These are phyloP conservation scores for Neurospora sp. DNA, from an alignment of 495 filamentous ascomycete species.

Conservation along the genomic window DNA sequence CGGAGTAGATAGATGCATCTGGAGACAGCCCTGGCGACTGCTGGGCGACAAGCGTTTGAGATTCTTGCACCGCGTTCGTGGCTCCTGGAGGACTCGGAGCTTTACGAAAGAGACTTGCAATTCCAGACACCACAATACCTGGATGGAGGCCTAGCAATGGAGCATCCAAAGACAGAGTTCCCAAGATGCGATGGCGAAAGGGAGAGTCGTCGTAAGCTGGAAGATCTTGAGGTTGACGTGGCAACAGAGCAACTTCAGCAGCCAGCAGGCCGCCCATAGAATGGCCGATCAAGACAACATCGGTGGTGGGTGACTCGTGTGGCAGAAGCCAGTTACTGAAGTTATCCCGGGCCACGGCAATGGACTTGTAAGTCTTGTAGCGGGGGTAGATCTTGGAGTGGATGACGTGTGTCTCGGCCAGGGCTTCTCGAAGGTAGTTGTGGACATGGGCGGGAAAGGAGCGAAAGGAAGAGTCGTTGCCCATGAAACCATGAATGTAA, in stretches of 20 bases:
- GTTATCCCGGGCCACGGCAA: slow-evolving; percentile 63
- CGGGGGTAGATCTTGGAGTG: slow-evolving; percentile 89
- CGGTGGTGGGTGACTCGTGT: slow-evolving; percentile 62
- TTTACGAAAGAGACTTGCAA: slow-evolving; percentile 64
- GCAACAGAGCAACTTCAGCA: slow-evolving; percentile 66
- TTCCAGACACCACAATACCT: slow-evolving; percentile 68
- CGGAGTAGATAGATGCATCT: slow-evolving; percentile 26
- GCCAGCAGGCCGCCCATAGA: slow-evolving; percentile 82
- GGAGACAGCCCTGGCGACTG: slow-evolving; percentile 16
- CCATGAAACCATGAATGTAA: slow-evolving; percentile 92
- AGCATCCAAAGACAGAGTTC: slow-evolving; percentile 75
- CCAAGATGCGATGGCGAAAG: slow-evolving; percentile 69
- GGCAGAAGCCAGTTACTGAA: slow-evolving; percentile 78
- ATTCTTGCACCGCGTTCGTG: slow-evolving; percentile 9
- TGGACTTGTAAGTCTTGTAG: slow-evolving; percentile 71
- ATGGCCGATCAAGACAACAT: slow-evolving; percentile 79
- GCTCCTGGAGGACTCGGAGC: slow-evolving; percentile 30
- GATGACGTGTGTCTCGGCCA: slow-evolving; percentile 65
- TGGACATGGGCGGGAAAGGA: slow-evolving; percentile 85
- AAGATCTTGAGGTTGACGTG: slow-evolving; percentile 15
- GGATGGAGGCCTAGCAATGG: slow-evolving; percentile 87
- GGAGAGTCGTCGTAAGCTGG: slow-evolving; percentile 12
- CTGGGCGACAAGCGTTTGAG: neutral
- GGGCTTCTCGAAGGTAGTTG: slow-evolving; percentile 53
- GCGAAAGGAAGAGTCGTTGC: slow-evolving; percentile 77